A percentile compares a stretch with the other conserved stretches of the same genome.
Conservation (phyloP, 495 filamentous ascomycete species). For the Rhypophila decipiens region DNA sequence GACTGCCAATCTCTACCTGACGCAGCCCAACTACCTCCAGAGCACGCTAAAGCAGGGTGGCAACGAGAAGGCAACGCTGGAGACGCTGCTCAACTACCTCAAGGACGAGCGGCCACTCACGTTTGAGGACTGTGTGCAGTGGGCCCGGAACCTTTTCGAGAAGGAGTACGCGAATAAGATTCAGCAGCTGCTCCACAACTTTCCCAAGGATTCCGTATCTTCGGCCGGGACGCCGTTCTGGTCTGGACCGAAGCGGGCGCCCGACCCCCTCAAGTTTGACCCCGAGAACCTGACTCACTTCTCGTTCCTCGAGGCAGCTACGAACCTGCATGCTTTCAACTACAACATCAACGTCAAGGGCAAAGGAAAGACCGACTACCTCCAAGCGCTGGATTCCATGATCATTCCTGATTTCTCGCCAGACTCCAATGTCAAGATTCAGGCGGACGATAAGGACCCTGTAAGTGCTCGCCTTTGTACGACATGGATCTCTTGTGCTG, state of each 20-base stretch:
- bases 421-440: constrained; percentile 89
- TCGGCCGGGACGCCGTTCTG: constrained; percentile 89
- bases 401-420: constrained; percentile 95
- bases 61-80: constrained; percentile 91
- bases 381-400: constrained; percentile 79
- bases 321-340: constrained; percentile 95
- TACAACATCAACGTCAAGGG: constrained; percentile 85
- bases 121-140: constrained; percentile 92
- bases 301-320: constrained; percentile 77
- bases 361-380: constrained; percentile 60
- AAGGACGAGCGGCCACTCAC: constrained; percentile 86
- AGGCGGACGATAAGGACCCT: constrained; percentile 90
- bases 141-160: constrained; percentile 92
- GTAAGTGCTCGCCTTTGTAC: constrained; percentile 29
- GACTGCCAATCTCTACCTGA: constrained; percentile 90
- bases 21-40: constrained; percentile 84
- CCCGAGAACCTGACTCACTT: constrained; percentile 76
- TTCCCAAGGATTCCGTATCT: constrained; percentile 87
- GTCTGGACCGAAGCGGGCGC: constrained; percentile 98
- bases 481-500: constrained; percentile 8
- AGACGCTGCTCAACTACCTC: constrained; percentile 85
- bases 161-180: constrained; percentile 96
- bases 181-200: constrained; percentile 94
- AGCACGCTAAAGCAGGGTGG: constrained; percentile 88
- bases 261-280: constrained; percentile 85